Conservation (phyloP, 768 basidiomycete species). For the Podaxis rugospora region DNA sequence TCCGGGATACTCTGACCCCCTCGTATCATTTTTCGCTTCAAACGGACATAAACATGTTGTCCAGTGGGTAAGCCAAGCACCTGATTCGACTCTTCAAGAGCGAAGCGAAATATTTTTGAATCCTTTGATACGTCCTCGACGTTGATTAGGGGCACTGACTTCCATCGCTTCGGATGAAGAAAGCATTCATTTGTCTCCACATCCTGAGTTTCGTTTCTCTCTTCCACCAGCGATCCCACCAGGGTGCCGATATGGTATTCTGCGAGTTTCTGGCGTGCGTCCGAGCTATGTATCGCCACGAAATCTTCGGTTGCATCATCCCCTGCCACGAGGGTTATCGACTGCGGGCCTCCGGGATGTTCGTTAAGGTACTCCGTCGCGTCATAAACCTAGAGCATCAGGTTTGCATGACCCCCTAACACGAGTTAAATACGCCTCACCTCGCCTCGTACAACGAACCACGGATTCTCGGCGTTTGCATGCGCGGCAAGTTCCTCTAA, state of each 20-base stretch:
- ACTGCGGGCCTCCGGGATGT: conserved; percentile 56
- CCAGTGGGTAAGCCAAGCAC: conserved; percentile 52
- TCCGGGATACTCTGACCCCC: conserved; percentile 11
- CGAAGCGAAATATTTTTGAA: conserved; percentile 46
- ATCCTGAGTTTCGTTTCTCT: conserved; percentile 2
- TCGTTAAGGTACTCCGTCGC: conserved; percentile 45
- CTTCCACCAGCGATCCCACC: conserved; percentile 6
- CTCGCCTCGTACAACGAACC: conserved; percentile 53
- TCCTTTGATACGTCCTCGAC: conserved; percentile 42
- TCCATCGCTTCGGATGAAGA: conserved; percentile 47
- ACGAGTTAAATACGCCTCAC: conserved; percentile 14
- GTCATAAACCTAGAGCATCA: conserved; percentile 39
- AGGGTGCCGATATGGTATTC: conserved; percentile 55
- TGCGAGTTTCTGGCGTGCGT: conserved; percentile 40
- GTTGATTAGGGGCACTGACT: conserved; percentile 31
- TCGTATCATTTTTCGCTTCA: conserved; percentile 29
- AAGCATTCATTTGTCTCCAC: conserved; percentile 18
- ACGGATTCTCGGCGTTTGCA: conserved; percentile 28
- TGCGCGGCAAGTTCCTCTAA: conserved; percentile 37
- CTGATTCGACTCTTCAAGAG: conserved; percentile 34
- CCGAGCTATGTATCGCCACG: conserved; percentile 55
- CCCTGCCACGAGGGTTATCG: conserved; percentile 51
- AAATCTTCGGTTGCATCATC: conserved; percentile 64
- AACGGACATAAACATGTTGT: conserved; percentile 53
- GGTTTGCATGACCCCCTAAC: background rate